Base-by-base conservation (phyloP, 2,329 filamentous ascomycete species). In the Amylocarpus encephaloides region DNA sequence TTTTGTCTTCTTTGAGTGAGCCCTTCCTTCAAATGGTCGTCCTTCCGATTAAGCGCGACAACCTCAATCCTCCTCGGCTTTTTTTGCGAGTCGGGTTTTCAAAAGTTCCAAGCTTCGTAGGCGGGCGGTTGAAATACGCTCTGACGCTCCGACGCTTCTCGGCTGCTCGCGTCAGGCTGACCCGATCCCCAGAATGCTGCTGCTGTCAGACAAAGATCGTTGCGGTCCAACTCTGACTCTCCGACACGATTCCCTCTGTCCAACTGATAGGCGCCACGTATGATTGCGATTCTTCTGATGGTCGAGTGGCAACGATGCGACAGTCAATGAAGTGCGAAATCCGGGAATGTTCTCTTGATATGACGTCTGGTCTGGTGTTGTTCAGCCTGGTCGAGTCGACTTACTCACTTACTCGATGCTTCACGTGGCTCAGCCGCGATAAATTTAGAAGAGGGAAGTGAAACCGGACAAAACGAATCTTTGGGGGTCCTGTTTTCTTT, bases 341-440 rank as follows among this genome's bases (percentile, higher is more conserved):
- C 43, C 15, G 10, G 30, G 18, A 11, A 26, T 26, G 22, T 26
- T 26, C 22, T 26, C 22, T 7, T 26, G 22, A 26, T 26, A 26
- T 26, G 22, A 26, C 22, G 22, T 26, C 7, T 26, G 22, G 22
- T 26, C 22, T 26, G 7, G 22, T n/a, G 43, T 19, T 30, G 43
- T 33, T 10, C 19, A 11, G 15, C 15, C n/a, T 13, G n/a, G n/a
- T 35, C 6, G 32, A 12, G 29, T 43, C 41, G 29, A n/a, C 34
- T 36, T 34, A 43, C 49, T 47, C 34, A 43, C 22, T 51, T 44
- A 26, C 35, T 48, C 29, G 41, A 44, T 16, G 15, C 34, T 60
- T 56, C 58, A 60, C 58, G 59, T 59, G 59, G 58, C 51, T 53
- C 58, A 56, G 59, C 56, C 53, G 58, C 52, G 55, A 55, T 48